These are phyloP conservation scores for Albugo laibachii DNA, from an alignment of 352 stramenopile species.

Conservation along the genomic window DNA sequence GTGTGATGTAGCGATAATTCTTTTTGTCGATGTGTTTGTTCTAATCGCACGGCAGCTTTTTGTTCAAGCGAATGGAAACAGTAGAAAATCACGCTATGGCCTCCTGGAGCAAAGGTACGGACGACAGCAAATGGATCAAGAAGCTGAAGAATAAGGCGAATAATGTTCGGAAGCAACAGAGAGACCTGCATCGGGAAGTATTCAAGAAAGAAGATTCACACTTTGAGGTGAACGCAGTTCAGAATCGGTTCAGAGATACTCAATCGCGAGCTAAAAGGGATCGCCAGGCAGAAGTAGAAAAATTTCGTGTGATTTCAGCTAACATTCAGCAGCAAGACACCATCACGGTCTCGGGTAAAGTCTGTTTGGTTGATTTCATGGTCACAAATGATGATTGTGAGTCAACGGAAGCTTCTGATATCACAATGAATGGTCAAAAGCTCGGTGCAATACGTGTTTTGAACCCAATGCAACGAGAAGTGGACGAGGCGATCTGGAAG, in stretches of 20 bases:
- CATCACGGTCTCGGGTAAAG: slow-evolving; percentile 21
- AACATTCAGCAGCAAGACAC: slow-evolving; percentile 46
- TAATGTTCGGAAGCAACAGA: slow-evolving; percentile 11
- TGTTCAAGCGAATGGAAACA: slow-evolving; percentile 73
- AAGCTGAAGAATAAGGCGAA: slow-evolving; percentile 44
- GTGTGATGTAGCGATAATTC: neutral
- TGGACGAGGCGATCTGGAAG: slow-evolving; percentile 62
- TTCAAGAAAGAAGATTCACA: slow-evolving; percentile 13
- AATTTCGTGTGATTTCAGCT: slow-evolving; percentile 1
- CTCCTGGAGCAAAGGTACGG: slow-evolving; percentile 3
- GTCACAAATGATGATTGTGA: slow-evolving; percentile 10
- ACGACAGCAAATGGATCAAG: slow-evolving; percentile 33
- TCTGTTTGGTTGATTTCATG: slow-evolving; percentile 39
- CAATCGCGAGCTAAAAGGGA: neutral
- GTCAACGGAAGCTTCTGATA: neutral
- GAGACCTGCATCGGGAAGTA: slow-evolving; percentile 33
- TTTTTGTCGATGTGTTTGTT: neutral
- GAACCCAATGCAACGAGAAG: slow-evolving; percentile 52
- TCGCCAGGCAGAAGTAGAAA: too few species aligned
- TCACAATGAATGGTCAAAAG: slow-evolving; percentile 34
- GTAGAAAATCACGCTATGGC: slow-evolving; percentile 29
- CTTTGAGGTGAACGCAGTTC: neutral
- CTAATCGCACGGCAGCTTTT: slow-evolving; percentile 16
- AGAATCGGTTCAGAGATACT: neutral
- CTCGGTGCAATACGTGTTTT: slow-evolving; percentile 43